Evolutionary conservation across 169 alveolate genomes (phyloP).

Genomic region (Neospora caninum): DNA sequence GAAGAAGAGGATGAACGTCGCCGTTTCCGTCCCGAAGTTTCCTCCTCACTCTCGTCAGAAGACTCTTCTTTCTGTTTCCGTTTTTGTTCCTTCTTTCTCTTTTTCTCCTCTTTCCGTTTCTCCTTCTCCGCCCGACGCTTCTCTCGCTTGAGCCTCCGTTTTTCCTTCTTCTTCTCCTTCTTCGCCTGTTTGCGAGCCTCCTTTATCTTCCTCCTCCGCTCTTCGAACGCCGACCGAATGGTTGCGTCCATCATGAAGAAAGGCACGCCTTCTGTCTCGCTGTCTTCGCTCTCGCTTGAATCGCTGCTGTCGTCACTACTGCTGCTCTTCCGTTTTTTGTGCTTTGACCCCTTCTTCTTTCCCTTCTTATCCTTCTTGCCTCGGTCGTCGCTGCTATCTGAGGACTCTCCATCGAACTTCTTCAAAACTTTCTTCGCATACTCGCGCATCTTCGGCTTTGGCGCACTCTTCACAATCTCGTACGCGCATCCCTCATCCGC

Average conservation of each 20-base stretch:
- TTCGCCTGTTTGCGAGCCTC: conserved; percentile 45
- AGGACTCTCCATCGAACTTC: neutral
- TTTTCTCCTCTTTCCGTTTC: neutral
- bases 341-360: neutral
- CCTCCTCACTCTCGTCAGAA: neutral
- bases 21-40: neutral
- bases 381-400: neutral
- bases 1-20: neutral
- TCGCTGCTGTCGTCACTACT: conserved; percentile 25
- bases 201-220: conserved; percentile 36
- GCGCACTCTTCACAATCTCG: conserved; percentile 34
- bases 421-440: conserved; percentile 23
- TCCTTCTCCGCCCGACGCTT: neutral
- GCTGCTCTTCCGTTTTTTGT: neutral
- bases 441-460: conserved; percentile 27
- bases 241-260: conserved; percentile 67
- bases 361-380: conserved; percentile 12
- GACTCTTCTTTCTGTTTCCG: neutral
- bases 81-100: conserved; percentile 1
- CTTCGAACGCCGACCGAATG: conserved; percentile 59
- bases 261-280: conserved; percentile 44
- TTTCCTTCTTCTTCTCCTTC: conserved; percentile 32
- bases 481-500: neutral
- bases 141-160: conserved; percentile 23
- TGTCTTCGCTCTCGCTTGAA: neutral